Conservation (phyloP, 768 basidiomycete genomes). For the Antrodiella citrinella region DNA sequence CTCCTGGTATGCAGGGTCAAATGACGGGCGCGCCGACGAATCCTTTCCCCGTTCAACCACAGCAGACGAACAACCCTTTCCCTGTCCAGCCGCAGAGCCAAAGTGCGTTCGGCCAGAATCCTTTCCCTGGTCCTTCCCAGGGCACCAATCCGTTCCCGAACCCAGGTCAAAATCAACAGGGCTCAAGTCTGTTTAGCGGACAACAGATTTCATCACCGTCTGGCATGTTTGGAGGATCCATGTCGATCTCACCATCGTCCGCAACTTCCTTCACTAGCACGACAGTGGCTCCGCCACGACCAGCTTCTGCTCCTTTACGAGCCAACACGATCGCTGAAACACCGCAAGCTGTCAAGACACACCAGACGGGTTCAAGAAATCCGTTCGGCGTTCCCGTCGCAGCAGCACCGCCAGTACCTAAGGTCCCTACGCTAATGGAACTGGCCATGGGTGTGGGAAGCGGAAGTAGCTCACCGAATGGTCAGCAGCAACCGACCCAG, state of each 20-base stretch:
- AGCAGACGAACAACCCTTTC: constrained; percentile 13
- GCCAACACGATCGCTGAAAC: constrained; percentile 22
- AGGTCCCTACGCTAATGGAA: constrained; percentile 75
- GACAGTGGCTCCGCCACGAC: constrained; percentile 39
- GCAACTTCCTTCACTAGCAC: constrained; percentile 6
- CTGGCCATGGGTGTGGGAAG: constrained; percentile 46
- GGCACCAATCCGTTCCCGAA: constrained; percentile 21
- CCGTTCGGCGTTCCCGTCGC: constrained; percentile 79
- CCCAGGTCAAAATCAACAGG: constrained; percentile 47
- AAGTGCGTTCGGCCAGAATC: neutral
- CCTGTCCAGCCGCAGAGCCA: constrained; percentile 14
- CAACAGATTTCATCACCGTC: neutral
- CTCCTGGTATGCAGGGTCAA: constrained; percentile 2
- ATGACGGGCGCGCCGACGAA: constrained; percentile 1
- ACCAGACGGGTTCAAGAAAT: constrained; percentile 91
- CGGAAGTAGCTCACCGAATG: constrained; percentile 12
- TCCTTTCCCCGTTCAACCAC: neutral
- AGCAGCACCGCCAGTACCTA: constrained; percentile 58
- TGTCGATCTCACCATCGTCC: constrained; percentile 8
- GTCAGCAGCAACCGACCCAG: constrained; percentile 6
- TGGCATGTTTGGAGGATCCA: too few relatives aligned
- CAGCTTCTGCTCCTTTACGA: constrained; percentile 67
- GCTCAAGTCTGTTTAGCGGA: neutral
- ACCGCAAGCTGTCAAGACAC: constrained; percentile 39
- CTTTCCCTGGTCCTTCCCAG: constrained; percentile 23